Percentiles rank a stretch among this genome's conserved stretches.
Conservation (phyloP, 192 early-diverging fungal genomes). For the Obelidium mucronatum region DNA sequence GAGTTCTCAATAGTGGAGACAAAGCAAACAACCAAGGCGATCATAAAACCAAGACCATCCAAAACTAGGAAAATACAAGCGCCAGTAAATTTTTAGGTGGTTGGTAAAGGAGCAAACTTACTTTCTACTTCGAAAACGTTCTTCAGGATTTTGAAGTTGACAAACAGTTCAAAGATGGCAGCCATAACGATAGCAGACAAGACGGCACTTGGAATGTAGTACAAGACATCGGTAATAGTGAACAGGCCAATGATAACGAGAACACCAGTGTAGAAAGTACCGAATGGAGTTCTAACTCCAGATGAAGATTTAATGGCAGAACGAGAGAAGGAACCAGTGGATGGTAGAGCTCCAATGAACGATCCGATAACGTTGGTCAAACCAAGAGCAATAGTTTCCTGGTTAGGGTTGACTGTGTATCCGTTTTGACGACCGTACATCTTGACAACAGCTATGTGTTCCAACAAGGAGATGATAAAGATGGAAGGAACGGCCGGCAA, state of each 20-base stretch:
- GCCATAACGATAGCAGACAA: constrained; percentile 86
- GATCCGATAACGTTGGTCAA: constrained; percentile 82
- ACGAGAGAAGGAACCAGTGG: constrained; percentile 94
- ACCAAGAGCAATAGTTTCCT: constrained; percentile 91
- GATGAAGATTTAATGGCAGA: constrained; percentile 90
- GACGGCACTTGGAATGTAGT: constrained; percentile 81
- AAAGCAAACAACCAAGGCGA: constrained; percentile 64
- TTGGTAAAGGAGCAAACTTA: too few species aligned
- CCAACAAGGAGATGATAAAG: constrained; percentile 81
- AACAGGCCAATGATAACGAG: constrained; percentile 87
- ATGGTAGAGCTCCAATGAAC: constrained; percentile 87
- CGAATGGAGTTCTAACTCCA: constrained; percentile 81
- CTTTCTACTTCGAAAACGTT: constrained; percentile 67
- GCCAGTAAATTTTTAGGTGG: too few species aligned
- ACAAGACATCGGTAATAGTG: constrained; percentile 83
- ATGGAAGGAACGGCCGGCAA: constrained; percentile 61
- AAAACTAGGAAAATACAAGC: too few species aligned
- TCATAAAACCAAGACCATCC: constrained; percentile 59
- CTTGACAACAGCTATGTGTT: constrained; percentile 91
- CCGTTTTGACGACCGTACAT: constrained; percentile 85
- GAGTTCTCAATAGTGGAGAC: constrained; percentile 76
- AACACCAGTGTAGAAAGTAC: constrained; percentile 77
- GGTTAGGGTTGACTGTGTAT: constrained; percentile 83
- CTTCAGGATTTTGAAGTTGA: constrained; percentile 62
- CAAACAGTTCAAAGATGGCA: constrained; percentile 82